Evolutionary conservation across 495 filamentous ascomycete genomes (phyloP).

Genomic region (Ramalina intermedia): DNA sequence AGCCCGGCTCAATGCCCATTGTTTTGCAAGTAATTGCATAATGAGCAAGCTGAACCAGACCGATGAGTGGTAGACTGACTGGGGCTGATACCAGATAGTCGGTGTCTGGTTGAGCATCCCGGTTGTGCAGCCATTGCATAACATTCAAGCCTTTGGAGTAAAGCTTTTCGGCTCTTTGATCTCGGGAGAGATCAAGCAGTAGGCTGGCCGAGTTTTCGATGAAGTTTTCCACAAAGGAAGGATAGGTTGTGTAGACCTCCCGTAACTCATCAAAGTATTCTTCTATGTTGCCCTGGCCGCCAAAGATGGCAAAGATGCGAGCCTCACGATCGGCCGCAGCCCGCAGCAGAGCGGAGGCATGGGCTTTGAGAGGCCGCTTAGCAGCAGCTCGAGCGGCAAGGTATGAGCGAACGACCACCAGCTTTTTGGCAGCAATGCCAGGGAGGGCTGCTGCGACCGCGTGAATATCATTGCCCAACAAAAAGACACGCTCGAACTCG

Average conservation of each 20-base stretch:
- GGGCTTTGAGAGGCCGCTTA: constrained; percentile 67
- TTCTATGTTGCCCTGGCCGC: constrained; percentile 98
- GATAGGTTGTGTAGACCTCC: constrained; percentile 79
- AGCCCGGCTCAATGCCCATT: constrained; percentile 71
- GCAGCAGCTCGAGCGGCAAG: constrained; percentile 75
- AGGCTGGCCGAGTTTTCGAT: constrained; percentile 65
- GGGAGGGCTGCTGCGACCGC: constrained; percentile 71
- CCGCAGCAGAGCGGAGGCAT: constrained; percentile 84
- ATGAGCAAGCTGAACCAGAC: constrained; percentile 86
- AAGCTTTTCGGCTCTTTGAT: constrained; percentile 80
- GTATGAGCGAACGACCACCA: constrained; percentile 73
- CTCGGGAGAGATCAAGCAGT: constrained; percentile 67
- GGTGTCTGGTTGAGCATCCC: constrained; percentile 76
- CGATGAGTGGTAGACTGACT: constrained; percentile 93
- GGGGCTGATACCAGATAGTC: constrained; percentile 95
- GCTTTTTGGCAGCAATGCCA: constrained; percentile 79
- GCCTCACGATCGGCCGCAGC: constrained; percentile 69
- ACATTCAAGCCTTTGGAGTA: constrained; percentile 93
- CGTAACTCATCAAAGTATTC: constrained; percentile 98
- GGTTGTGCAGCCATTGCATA: constrained; percentile 77
- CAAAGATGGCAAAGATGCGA: constrained; percentile 80
- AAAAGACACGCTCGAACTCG: constrained; percentile 90
- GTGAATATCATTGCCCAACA: constrained; percentile 85
- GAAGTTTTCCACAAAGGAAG: constrained; percentile 74
- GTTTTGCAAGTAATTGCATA: constrained; percentile 86